A percentile compares a stretch with the other conserved stretches of the same genome.
These are phyloP conservation scores for Capsicum pubescens DNA, from an alignment of 257 asterid species.

Conservation along the genomic window DNA sequence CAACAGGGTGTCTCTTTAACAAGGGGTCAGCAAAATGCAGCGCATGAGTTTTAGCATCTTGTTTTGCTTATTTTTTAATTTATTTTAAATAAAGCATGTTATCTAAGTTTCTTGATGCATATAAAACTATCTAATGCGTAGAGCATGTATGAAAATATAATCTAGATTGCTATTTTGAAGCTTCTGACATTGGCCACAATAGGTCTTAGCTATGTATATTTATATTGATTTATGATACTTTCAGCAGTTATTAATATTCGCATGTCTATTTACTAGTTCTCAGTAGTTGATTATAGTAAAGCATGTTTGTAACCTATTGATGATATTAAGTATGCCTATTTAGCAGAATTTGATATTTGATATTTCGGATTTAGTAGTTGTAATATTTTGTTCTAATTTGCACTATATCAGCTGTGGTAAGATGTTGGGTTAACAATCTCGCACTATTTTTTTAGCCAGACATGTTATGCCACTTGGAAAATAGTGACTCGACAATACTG, in stretches of 20 bases:
- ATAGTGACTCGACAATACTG: not conserved
- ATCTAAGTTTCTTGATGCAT: slow-evolving; percentile 1
- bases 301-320: not conserved
- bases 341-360: not conserved
- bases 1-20: not conserved
- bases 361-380: not conserved
- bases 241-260: not conserved
- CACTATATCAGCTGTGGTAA: not conserved
- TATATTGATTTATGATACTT: not conserved
- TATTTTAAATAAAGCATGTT: not conserved
- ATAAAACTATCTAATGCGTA: not conserved
- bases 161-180: not conserved
- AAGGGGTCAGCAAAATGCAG: not conserved
- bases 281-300: not conserved
- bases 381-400: not conserved
- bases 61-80: not conserved
- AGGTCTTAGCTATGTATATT: not conserved
- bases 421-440: not conserved
- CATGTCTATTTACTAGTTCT: slow-evolving; percentile 8
- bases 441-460: not conserved
- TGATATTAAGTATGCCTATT: not conserved
- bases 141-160: not conserved
- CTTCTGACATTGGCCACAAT: not conserved
- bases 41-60: not conserved
- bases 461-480: not conserved